Evolutionary conservation across 176 grass and related monocot genomes (phyloP).

Genomic region (Avena eriantha): DNA sequence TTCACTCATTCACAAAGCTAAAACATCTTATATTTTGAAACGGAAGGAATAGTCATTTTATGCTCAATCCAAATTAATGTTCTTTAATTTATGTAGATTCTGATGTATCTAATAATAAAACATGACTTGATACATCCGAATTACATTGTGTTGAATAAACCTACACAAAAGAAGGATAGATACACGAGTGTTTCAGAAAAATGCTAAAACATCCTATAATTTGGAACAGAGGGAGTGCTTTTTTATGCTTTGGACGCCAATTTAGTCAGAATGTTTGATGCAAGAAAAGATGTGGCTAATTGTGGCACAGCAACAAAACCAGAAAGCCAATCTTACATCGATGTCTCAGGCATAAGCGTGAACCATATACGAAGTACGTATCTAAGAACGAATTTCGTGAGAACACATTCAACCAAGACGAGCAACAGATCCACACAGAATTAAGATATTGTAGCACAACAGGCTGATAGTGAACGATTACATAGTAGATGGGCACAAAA

Average conservation of each 20-base stretch:
- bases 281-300: background rate
- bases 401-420: slow-evolving; percentile 5
- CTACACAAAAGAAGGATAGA: too few relatives aligned
- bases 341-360: background rate
- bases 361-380: background rate
- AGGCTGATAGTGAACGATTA: slow-evolving; percentile 49
- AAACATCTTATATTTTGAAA: too few relatives aligned
- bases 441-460: slow-evolving; percentile 44
- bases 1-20: too few relatives aligned
- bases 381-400: background rate
- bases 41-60: too few relatives aligned
- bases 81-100: too few relatives aligned
- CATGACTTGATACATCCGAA: too few relatives aligned
- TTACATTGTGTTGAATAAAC: too few relatives aligned
- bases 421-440: slow-evolving; percentile 52
- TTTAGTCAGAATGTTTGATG: background rate
- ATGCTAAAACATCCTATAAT: too few relatives aligned
- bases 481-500: slow-evolving; percentile 63
- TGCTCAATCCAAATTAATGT: too few relatives aligned
- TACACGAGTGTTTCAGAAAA: too few relatives aligned
- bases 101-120: too few relatives aligned
- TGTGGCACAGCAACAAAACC: background rate
- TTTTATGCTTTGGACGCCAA: background rate
- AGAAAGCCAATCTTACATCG: background rate
- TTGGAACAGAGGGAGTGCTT: too few relatives aligned